phyloP scores from a whole-genome alignment of 805 yeast species.

The Saccharomycopsis sp. region DNA sequence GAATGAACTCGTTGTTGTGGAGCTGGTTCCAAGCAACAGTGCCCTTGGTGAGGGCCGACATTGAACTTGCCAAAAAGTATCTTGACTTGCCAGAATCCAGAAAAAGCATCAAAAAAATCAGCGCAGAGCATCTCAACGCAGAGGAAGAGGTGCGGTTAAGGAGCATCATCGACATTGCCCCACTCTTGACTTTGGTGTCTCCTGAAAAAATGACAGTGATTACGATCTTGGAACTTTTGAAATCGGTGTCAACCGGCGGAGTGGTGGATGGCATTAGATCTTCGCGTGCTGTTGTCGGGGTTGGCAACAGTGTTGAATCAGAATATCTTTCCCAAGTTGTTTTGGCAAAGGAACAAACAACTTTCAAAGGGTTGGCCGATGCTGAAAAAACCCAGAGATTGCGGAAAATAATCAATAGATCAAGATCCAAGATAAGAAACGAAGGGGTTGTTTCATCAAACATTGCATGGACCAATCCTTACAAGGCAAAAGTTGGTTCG shows the following conservation, averaged over 20 bases:
- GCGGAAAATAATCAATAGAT: conserved; percentile 32
- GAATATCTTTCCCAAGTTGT: conserved; percentile 71
- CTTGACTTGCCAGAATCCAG: neutral
- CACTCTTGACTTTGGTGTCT: conserved; percentile 60
- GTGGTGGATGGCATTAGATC: conserved; percentile 74
- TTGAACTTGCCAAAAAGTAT: conserved; percentile 39
- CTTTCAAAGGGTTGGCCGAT: conserved; percentile 36
- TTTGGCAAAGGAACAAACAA: conserved; percentile 46
- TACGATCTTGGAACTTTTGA: conserved; percentile 73
- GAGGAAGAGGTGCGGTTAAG: conserved; percentile 21
- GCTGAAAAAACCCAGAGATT: conserved; percentile 37
- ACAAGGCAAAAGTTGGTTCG: conserved; percentile 72
- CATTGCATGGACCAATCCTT: conserved; percentile 45
- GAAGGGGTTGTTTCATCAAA: conserved; percentile 29
- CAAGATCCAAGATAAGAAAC: conserved; percentile 31
- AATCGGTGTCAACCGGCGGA: conserved; percentile 66
- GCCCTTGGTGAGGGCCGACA: conserved; percentile 63
- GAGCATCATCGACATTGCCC: conserved; percentile 56
- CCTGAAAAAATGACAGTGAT: conserved; percentile 79
- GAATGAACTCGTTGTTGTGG: conserved; percentile 68
- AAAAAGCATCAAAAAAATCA: neutral
- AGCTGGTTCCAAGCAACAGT: conserved; percentile 73
- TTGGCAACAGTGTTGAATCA: conserved; percentile 76
- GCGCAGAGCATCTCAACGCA: neutral
- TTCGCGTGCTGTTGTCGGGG: conserved; percentile 69